Base-by-base conservation (phyloP, 441 rosid genomes). In the Gossypium lobatum region DNA sequence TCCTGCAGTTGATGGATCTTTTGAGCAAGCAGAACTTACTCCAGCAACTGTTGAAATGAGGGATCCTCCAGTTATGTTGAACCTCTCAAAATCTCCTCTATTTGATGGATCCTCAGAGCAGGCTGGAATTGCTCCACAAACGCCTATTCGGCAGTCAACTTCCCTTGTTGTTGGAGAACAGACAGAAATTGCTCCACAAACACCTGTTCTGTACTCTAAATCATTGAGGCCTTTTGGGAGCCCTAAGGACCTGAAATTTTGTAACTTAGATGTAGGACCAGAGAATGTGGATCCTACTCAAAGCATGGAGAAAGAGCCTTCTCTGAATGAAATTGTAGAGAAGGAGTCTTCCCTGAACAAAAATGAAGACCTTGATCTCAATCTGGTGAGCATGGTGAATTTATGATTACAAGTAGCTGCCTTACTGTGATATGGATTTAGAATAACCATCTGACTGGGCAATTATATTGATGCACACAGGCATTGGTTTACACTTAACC, bases 111-210 rank as follows among this genome's bases (percentile, higher is more conserved):
- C 63, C 63, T 17, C 18, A 34, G 86, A 87, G 58, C 84, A 77
- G 81, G 75, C 68, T 20, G 78, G 74, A 76, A 84, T 90, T 66
- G 96, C 97, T 61, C 95, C 93, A 11, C 91, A 84, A 59, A 92
- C 96, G 3, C 98, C 97, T 0, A 75, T 76, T 75, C 83, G 45
- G 75, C 76, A 39, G 31, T 77, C 85, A 18, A 25, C 73, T 70
- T 34, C 73, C 18, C 52, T 18, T 34, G 6, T 55, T 64, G 8
- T 55, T 6, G 52, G 11, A 70, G 87, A 85, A 61, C 84, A 74
- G 81, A 75, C 68, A 37, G 80, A 79, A 76, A 83, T 90, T 64
- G 96, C 97, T 71, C 95, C 95, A 16, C 89, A 83, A 59, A 92
- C 96, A 10, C 98, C 97, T 0, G 78, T 80, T 75, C 84, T 46